Conservation (phyloP, 345 rosid genomes). For the Cardamine occulta region DNA sequence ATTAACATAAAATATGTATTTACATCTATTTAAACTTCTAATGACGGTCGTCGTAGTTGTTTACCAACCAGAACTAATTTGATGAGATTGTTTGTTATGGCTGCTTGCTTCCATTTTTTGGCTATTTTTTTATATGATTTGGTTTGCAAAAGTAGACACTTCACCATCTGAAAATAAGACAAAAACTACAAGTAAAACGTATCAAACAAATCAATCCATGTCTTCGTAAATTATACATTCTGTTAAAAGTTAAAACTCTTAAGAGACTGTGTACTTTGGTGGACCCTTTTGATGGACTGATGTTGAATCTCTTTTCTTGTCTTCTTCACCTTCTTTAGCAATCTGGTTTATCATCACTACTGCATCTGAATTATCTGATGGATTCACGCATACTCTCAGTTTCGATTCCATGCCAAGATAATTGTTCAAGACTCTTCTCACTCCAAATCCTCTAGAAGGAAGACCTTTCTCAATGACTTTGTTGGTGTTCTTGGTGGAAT, state of each 20-base stretch:
- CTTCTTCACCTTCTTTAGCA: constrained; percentile 27
- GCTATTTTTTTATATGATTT: not conserved
- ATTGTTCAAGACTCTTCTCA: constrained; percentile 70
- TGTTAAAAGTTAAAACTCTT: constrained; percentile 15
- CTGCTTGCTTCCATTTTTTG: not conserved
- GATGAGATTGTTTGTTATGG: constrained; percentile 5
- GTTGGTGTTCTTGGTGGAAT: constrained; percentile 44
- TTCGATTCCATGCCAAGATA: constrained; percentile 81
- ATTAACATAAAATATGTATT: not conserved
- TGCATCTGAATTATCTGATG: constrained; percentile 49
- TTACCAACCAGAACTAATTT: constrained; percentile 21
- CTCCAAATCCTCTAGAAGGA: constrained; percentile 85
- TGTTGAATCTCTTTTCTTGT: constrained; percentile 38
- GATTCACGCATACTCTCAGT: constrained; percentile 56
- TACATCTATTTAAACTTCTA: too few relatives aligned
- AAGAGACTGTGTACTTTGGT: constrained; percentile 54
- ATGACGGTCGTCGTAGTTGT: not conserved
- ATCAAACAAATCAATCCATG: constrained; percentile 31
- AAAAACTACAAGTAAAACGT: constrained; percentile 14
- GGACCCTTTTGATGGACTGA: constrained; percentile 45
- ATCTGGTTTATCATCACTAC: constrained; percentile 12
- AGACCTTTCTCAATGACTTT: constrained; percentile 43
- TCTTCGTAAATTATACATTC: constrained; percentile 15
- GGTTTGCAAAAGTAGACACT: constrained; percentile 4
- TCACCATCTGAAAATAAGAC: constrained; percentile 10